phyloP scores from a whole-genome alignment of 116 monocot genomes.

The Posidonia oceanica region DNA sequence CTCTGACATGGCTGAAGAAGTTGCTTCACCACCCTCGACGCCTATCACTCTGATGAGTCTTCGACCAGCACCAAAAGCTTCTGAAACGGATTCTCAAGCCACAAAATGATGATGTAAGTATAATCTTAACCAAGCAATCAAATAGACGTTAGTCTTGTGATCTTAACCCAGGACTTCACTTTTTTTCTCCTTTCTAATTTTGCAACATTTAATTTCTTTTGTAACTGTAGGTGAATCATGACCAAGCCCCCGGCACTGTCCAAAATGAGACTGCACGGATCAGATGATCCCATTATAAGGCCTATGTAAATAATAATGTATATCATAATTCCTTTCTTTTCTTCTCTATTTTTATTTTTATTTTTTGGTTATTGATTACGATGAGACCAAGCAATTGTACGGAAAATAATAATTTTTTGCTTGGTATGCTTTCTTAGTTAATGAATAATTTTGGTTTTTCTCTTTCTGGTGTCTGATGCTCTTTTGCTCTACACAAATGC shows the following conservation, averaged over 20 bases:
- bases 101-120: conserved; percentile 17
- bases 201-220: neutral
- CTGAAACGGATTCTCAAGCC: conserved; percentile 7
- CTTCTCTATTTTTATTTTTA: neutral
- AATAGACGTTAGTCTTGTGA: neutral
- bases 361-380: neutral
- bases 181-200: neutral
- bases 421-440: neutral
- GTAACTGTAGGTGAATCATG: neutral
- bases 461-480: no score
- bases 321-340: conserved; percentile 1
- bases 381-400: neutral
- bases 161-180: no score
- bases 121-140: neutral
- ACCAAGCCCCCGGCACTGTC: neutral
- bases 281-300: neutral
- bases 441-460: neutral
- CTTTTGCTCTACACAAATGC: no score
- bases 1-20: conserved; percentile 11
- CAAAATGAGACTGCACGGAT: neutral
- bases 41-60: conserved; percentile 23
- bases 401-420: neutral
- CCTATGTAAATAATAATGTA: conserved; percentile 4
- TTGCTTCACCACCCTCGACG: conserved; percentile 38
- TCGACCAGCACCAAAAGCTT: conserved; percentile 12